Conservation (phyloP, 23 red algal genomes). For the Gracilaria gracilis region DNA sequence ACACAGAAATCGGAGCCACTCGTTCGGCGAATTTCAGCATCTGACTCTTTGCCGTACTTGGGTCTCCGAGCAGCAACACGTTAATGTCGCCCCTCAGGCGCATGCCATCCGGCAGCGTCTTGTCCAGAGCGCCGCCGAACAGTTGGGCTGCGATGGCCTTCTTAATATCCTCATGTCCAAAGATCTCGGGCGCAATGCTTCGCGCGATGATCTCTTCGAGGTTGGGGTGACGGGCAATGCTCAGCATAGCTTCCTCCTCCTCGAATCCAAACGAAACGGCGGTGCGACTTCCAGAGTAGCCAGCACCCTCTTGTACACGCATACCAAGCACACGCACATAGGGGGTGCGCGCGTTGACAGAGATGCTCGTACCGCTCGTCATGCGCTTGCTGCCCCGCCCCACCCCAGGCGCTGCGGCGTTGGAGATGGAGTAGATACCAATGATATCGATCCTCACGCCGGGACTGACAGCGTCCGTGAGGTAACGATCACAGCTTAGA, state of each 20-base stretch:
- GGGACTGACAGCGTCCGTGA: constrained; percentile 82
- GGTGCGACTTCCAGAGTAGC: constrained; percentile 74
- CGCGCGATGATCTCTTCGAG: constrained; percentile 79
- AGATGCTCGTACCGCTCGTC: constrained; percentile 34
- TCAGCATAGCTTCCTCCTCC: constrained; percentile 96
- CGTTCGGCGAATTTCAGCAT: constrained; percentile 89
- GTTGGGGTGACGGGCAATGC: constrained; percentile 70
- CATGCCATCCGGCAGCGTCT: constrained; percentile 95
- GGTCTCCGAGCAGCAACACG: constrained; percentile 86
- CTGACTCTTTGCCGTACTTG: constrained; percentile 92
- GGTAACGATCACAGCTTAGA: constrained; percentile 80
- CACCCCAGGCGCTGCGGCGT: constrained; percentile 55
- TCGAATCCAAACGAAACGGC: constrained; percentile 78
- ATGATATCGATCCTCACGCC: constrained; percentile 87
- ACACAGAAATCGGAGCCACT: constrained; percentile 87
- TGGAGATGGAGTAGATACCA: constrained; percentile 88
- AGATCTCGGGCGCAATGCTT: constrained; percentile 96
- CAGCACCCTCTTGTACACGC: constrained; percentile 64
- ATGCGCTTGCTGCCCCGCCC: constrained; percentile 40
- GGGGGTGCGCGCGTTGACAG: constrained; percentile 77
- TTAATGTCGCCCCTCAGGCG: constrained; percentile 90
- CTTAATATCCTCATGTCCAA: constrained; percentile 95
- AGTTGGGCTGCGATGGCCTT: constrained; percentile 87
- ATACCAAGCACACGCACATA: constrained; percentile 94
- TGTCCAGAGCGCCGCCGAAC: constrained; percentile 81